A percentile compares a stretch with the other conserved stretches of the same genome.
phyloP scores from a whole-genome alignment of 768 basidiomycete genomes.

The Tricholomella constricta region DNA sequence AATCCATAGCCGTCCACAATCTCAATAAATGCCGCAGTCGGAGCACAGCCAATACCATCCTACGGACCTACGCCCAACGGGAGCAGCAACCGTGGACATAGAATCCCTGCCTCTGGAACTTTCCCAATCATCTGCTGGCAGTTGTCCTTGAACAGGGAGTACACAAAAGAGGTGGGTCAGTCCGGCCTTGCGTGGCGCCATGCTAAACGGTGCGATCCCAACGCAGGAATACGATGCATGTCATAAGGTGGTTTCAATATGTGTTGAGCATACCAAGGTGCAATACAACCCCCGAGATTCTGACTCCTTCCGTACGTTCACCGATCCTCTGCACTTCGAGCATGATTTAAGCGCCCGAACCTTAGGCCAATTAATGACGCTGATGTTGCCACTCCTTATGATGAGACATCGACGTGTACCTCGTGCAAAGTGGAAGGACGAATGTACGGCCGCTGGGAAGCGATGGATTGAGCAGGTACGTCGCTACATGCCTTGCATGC shows the following conservation, averaged over 20 bases:
- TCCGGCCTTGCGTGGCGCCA: conserved; percentile 8
- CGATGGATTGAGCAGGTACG: conserved; percentile 82
- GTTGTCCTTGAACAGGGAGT: conserved; percentile 74
- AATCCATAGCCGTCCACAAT: background rate
- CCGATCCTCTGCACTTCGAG: background rate
- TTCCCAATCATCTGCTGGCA: conserved; percentile 76
- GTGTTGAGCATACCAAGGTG: conserved; percentile 58
- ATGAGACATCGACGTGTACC: conserved; percentile 84
- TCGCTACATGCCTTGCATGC: background rate
- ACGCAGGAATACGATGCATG: conserved; percentile 74
- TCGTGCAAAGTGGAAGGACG: conserved; percentile 71
- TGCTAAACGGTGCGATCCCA: conserved; percentile 13
- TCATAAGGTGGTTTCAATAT: conserved; percentile 58
- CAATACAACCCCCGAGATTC: conserved; percentile 56
- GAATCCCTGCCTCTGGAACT: conserved; percentile 11
- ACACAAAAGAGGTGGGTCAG: conserved; percentile 58
- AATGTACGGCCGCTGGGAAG: conserved; percentile 60
- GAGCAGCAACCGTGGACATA: conserved; percentile 5
- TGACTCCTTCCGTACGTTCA: conserved; percentile 66
- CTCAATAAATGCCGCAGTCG: background rate
- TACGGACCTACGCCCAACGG: background rate
- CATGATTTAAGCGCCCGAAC: background rate
- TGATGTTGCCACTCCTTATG: conserved; percentile 81
- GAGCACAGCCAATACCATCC: conserved; percentile 5
- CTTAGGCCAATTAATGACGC: conserved; percentile 69